phyloP scores from a whole-genome alignment of 805 yeast genomes.

The Zygoascus bituminiphila region DNA sequence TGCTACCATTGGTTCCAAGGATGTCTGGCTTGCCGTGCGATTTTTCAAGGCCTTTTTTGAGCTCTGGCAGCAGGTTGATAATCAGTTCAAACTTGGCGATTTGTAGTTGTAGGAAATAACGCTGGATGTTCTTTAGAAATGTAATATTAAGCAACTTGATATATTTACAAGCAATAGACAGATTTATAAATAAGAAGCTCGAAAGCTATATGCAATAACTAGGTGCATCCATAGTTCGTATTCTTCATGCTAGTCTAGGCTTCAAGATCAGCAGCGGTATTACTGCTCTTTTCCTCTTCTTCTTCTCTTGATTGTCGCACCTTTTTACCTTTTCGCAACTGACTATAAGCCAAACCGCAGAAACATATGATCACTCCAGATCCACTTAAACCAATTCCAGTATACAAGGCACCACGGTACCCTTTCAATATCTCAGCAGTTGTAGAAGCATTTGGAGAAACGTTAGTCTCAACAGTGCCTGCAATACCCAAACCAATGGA shows the following conservation, averaged over 20 bases:
- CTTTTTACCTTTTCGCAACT: too few species aligned
- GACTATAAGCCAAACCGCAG: too few species aligned
- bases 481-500: constrained; percentile 65
- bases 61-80: constrained; percentile 51
- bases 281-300: not conserved
- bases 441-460: constrained; percentile 16
- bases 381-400: constrained; percentile 54
- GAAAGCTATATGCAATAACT: too few species aligned
- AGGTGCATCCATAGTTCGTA: too few species aligned
- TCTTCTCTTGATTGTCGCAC: too few species aligned
- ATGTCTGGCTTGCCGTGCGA: constrained; percentile 64
- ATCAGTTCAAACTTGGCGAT: constrained; percentile 24
- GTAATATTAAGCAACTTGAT: too few species aligned
- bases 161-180: too few species aligned
- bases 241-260: too few species aligned
- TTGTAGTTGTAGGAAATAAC: constrained; percentile 17
- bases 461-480: constrained; percentile 43
- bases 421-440: constrained; percentile 32
- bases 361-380: constrained; percentile 11
- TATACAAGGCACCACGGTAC: constrained; percentile 49
- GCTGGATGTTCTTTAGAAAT: too few species aligned
- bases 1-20: constrained; percentile 72
- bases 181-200: too few species aligned
- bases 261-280: too few species aligned
- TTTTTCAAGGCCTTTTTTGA: constrained; percentile 64